A percentile compares a stretch with the other conserved stretches of the same genome.
phyloP scores from a whole-genome alignment of 176 grass and related monocot species.

The Carex cristatella region DNA sequence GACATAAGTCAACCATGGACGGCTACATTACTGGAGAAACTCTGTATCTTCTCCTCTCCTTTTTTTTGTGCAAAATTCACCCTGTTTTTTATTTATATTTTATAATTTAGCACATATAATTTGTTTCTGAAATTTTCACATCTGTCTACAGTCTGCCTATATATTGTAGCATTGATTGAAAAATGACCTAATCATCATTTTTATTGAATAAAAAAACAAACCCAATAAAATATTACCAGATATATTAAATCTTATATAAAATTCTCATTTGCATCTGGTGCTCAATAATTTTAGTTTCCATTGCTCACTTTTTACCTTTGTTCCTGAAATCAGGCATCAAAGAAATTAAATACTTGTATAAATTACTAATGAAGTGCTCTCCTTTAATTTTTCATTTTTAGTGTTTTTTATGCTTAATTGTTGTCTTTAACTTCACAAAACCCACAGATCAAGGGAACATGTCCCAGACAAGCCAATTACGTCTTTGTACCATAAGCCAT shows the following conservation, averaged over 20 bases:
- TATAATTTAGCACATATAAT: background rate
- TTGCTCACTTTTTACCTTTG: background rate
- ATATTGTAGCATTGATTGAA: background rate
- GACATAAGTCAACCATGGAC: background rate
- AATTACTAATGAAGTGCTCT: background rate
- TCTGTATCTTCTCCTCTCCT: no score
- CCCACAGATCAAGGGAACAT: constrained; percentile 13
- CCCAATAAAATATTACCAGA: background rate
- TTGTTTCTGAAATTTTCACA: background rate
- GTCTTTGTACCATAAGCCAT: background rate
- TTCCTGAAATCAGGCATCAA: constrained; percentile 5
- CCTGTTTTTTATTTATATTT: background rate
- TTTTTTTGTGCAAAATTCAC: background rate
- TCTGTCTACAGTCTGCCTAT: background rate
- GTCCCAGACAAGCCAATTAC: constrained; percentile 10
- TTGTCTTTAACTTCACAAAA: background rate
- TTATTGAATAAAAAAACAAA: background rate
- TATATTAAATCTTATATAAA: background rate
- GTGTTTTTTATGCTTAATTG: background rate
- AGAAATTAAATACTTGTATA: background rate
- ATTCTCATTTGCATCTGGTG: background rate
- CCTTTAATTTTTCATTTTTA: background rate
- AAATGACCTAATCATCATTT: background rate
- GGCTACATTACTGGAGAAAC: background rate
- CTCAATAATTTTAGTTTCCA: background rate